phyloP scores from a whole-genome alignment of 345 rosid species.

The Murraya koenigii region DNA sequence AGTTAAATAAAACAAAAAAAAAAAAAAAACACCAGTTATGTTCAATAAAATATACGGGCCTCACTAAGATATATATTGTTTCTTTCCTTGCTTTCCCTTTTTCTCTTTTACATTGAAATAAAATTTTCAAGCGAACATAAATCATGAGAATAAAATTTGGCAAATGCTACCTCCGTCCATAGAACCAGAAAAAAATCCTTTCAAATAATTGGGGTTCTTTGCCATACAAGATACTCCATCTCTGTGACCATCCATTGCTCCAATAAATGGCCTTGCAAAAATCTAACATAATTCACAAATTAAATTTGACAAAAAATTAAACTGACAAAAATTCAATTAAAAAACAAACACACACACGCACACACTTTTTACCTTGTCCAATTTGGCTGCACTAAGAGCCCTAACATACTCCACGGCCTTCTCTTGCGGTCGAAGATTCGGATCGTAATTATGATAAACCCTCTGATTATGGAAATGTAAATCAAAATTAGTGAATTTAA shows the following conservation, averaged over 20 bases:
- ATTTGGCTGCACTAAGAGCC: slow-evolving; percentile 88
- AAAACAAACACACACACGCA: no score
- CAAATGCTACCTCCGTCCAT: slow-evolving; percentile 82
- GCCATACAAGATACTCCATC: slow-evolving; percentile 94
- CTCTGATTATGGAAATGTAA: slow-evolving; percentile 37
- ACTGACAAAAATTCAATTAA: not conserved
- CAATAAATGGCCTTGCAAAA: slow-evolving; percentile 88
- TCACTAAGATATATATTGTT: no score
- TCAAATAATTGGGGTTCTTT: slow-evolving; percentile 81
- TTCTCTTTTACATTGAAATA: no score
- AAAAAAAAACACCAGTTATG: not conserved
- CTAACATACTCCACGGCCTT: slow-evolving; percentile 86
- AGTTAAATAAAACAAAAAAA: no score
- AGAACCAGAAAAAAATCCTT: slow-evolving; percentile 88
- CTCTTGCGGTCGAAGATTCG: slow-evolving; percentile 74
- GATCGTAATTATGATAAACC: slow-evolving; percentile 87
- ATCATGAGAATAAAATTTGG: not conserved
- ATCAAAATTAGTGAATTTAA: not conserved
- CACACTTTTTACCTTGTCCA: slow-evolving; percentile 64
- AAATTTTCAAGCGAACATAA: not conserved
- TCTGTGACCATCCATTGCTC: slow-evolving; percentile 94
- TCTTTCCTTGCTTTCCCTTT: no score
- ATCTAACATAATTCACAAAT: slow-evolving; percentile 38
- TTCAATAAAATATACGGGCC: no score
- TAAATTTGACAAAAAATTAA: not conserved